Evolutionary conservation across 805 yeast genomes (phyloP).

Genomic region (Blastobotrys attinorum): DNA sequence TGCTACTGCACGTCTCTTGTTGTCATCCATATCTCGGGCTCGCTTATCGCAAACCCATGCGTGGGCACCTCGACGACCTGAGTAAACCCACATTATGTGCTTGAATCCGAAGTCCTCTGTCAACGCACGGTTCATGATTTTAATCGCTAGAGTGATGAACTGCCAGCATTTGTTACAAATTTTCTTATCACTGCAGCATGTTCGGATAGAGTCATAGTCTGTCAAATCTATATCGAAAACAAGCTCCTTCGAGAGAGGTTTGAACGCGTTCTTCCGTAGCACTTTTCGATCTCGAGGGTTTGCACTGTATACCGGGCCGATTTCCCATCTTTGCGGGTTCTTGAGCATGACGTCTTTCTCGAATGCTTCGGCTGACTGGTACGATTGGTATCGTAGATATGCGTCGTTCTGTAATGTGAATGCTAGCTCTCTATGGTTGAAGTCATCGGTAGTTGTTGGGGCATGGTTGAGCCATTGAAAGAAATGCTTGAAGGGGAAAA

Average conservation of each 20-base stretch:
- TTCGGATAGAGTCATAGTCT: conserved; percentile 88
- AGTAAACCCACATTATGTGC: conserved; percentile 87
- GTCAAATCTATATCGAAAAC: conserved; percentile 97
- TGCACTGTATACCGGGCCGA: conserved; percentile 84
- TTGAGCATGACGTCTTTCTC: conserved; percentile 64
- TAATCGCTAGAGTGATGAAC: conserved; percentile 77
- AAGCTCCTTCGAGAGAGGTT: conserved; percentile 76
- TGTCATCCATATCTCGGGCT: conserved; percentile 69
- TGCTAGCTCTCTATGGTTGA: conserved; percentile 88
- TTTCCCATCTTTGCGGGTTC: conserved; percentile 85
- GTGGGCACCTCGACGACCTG: conserved; percentile 98
- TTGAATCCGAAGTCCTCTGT: conserved; percentile 84
- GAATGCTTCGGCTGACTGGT: conserved; percentile 56
- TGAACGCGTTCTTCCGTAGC: conserved; percentile 67
- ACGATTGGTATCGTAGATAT: conserved; percentile 85
- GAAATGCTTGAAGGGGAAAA: conserved; percentile 71
- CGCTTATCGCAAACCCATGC: conserved; percentile 92
- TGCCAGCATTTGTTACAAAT: conserved; percentile 92
- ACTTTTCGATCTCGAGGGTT: conserved; percentile 78
- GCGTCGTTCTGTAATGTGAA: conserved; percentile 53
- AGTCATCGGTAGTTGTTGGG: conserved; percentile 63
- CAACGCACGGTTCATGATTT: conserved; percentile 62
- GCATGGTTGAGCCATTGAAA: conserved; percentile 89
- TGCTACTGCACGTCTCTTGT: conserved; percentile 66
- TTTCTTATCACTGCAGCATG: conserved; percentile 81